Conservation (phyloP, 495 filamentous ascomycete species). For the Podospora conica region DNA sequence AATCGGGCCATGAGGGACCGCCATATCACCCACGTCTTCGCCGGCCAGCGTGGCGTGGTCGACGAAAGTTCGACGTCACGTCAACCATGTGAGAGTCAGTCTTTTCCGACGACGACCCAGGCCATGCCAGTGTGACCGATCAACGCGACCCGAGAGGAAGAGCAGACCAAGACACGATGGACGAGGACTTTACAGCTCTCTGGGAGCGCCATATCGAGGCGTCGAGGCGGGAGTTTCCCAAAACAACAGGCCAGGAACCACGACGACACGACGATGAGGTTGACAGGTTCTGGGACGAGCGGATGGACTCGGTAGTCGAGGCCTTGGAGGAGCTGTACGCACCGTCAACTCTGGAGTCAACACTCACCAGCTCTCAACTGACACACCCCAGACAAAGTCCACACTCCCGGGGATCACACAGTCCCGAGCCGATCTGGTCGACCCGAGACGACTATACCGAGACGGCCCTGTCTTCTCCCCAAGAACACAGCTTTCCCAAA, state of each 20-base stretch:
- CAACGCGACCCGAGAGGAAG: background rate
- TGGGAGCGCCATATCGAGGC: conserved; percentile 13
- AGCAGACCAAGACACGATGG: background rate
- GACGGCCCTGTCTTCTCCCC: conserved; percentile 15
- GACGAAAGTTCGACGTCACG: background rate
- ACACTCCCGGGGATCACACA: conserved; percentile 15
- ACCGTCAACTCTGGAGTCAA: background rate
- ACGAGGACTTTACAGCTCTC: conserved; percentile 9
- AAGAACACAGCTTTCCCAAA: conserved; percentile 10
- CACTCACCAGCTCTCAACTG: background rate
- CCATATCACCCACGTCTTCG: background rate
- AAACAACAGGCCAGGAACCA: background rate
- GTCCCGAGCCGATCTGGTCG: conserved; percentile 19
- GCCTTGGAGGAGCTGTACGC: conserved; percentile 19
- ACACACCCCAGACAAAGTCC: conserved; percentile 16
- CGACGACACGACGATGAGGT: background rate
- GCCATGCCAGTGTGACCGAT: background rate
- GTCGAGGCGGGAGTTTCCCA: conserved; percentile 2
- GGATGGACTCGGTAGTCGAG: conserved; percentile 20
- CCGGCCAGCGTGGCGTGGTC: background rate
- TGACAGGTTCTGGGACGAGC: conserved; percentile 16
- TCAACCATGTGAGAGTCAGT: background rate
- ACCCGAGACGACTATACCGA: conserved; percentile 17
- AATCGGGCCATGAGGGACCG: background rate
- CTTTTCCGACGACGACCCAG: background rate